Conservation (phyloP, 805 yeast genomes). For the Wickerhamiella spandovensis region DNA sequence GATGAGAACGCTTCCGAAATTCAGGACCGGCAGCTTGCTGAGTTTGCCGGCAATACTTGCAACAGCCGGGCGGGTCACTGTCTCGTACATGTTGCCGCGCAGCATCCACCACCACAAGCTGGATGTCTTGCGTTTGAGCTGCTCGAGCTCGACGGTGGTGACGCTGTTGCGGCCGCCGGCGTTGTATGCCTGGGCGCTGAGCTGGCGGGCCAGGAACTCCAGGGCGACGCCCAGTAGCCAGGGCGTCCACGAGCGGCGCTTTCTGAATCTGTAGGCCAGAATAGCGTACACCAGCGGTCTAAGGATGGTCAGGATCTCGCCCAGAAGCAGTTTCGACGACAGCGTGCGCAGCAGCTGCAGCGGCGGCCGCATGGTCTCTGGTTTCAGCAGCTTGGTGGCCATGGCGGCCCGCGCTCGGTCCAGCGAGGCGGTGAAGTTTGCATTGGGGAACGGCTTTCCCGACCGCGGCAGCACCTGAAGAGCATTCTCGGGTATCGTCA, state of each 20-base stretch:
- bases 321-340: slow-evolving; percentile 13
- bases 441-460: slow-evolving; percentile 13
- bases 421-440: slow-evolving; percentile 13
- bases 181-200: slow-evolving; percentile 12
- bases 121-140: slow-evolving; percentile 18
- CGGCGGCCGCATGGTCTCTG: slow-evolving; percentile 25
- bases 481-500: not conserved
- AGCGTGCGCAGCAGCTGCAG: slow-evolving; percentile 21
- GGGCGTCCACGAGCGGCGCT: slow-evolving; percentile 26
- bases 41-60: slow-evolving; percentile 17
- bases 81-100: slow-evolving; percentile 27
- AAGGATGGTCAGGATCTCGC: slow-evolving; percentile 26
- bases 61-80: slow-evolving; percentile 22
- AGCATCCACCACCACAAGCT: slow-evolving; percentile 29
- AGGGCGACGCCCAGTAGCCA: slow-evolving; percentile 27
- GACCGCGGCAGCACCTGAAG: slow-evolving; percentile 19
- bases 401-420: slow-evolving; percentile 12
- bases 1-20: slow-evolving; percentile 22
- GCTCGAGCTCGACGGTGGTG: slow-evolving; percentile 24
- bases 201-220: slow-evolving; percentile 23
- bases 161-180: slow-evolving; percentile 4
- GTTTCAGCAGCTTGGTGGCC: slow-evolving; percentile 17
- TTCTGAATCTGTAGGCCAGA: slow-evolving; percentile 19
- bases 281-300: slow-evolving; percentile 29
- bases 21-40: slow-evolving; percentile 23